phyloP scores from a whole-genome alignment of 2,329 filamentous ascomycete genomes.

The Immersiporthe knoxdaviesiana region DNA sequence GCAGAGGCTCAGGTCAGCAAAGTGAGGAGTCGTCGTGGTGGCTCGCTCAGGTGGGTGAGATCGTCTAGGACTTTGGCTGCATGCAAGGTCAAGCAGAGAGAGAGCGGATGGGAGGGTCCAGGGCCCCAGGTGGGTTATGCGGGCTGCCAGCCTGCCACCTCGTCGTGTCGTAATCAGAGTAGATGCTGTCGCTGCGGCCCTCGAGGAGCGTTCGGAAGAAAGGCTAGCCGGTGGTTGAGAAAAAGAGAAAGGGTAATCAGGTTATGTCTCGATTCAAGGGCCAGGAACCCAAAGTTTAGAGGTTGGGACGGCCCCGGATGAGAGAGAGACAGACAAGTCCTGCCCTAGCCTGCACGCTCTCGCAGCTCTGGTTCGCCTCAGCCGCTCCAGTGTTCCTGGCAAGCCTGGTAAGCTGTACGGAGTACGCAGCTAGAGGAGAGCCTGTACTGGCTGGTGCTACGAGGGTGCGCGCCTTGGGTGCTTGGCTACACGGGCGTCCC shows the following conservation, averaged over 20 bases:
- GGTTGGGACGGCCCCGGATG: not conserved
- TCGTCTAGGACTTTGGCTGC: slow-evolving; percentile 19
- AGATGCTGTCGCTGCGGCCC: not conserved
- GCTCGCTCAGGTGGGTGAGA: slow-evolving; percentile 19
- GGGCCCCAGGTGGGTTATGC: not conserved
- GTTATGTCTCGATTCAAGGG: not conserved
- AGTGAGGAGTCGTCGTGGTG: slow-evolving; percentile 18
- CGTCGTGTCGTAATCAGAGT: slow-evolving; percentile 18
- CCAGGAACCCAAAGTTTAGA: not conserved
- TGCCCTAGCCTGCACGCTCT: not conserved
- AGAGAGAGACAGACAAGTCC: slow-evolving; percentile 9
- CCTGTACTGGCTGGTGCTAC: not conserved
- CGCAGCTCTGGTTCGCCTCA: not conserved
- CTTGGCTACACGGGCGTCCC: slow-evolving; percentile 7
- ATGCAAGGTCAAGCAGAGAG: slow-evolving; percentile 14
- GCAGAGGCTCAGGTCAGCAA: slow-evolving; percentile 23
- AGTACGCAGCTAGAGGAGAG: not conserved
- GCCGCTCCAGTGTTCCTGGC: not conserved
- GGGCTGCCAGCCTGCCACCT: slow-evolving; percentile 16
- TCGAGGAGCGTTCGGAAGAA: not conserved
- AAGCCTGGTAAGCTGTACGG: not conserved
- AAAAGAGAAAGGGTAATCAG: not conserved
- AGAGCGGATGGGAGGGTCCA: not conserved
- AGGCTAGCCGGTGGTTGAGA: not conserved
- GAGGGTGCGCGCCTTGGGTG: not conserved